A percentile compares a stretch with the other conserved stretches of the same genome.
Conservation (phyloP, 495 filamentous ascomycete species). For the Jackrogersella multiformis region DNA sequence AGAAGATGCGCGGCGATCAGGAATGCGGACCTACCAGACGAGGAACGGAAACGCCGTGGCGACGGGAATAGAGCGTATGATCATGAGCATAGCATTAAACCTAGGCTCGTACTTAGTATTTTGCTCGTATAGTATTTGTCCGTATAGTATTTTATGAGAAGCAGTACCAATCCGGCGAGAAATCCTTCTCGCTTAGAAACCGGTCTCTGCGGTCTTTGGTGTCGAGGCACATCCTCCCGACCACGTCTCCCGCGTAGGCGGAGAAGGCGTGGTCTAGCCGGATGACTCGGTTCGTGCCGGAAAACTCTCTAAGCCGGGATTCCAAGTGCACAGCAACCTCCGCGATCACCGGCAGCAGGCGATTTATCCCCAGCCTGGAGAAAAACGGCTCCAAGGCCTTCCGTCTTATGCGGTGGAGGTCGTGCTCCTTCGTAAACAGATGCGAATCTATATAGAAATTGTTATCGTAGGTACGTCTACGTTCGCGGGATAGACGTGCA, state of each 20-base stretch:
- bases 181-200: not conserved
- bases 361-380: not conserved
- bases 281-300: not conserved
- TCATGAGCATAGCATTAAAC: slow-evolving; percentile 6
- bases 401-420: slow-evolving; percentile 5
- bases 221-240: slow-evolving; percentile 2
- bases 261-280: slow-evolving; percentile 5
- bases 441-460: not conserved
- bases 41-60: slow-evolving; percentile 2
- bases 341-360: slow-evolving; percentile 2
- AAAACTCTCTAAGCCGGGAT: slow-evolving; percentile 1
- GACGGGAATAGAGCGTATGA: slow-evolving; percentile 2
- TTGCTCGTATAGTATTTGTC: no score
- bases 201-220: slow-evolving; percentile 1
- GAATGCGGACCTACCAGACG: not conserved
- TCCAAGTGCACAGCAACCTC: slow-evolving; percentile 5
- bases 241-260: not conserved
- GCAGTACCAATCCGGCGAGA: not conserved
- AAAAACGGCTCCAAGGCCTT: slow-evolving; percentile 5
- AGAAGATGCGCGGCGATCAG: not conserved
- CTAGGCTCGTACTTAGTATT: not conserved
- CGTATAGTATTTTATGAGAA: not conserved
- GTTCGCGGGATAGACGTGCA: not conserved
- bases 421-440: slow-evolving; percentile 5
- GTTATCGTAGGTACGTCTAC: not conserved